Base-by-base conservation (phyloP, 2,329 filamentous ascomycete genomes). In the Aureobasidium melanogenum region DNA sequence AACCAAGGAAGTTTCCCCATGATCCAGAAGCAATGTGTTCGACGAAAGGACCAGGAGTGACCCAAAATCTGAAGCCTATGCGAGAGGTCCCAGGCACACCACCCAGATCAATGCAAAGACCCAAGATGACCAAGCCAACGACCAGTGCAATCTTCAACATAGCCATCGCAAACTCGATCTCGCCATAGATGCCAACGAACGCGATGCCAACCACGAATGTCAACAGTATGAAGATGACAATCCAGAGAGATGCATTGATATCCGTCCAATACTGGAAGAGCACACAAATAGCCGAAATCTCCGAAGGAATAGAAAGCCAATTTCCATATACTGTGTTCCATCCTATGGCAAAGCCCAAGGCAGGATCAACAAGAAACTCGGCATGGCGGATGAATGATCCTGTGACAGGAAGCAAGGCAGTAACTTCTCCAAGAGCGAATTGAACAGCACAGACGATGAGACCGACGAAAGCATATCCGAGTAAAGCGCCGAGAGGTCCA, bases 301-400 rank as follows among this genome's bases (percentile, higher is more conserved):
- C 69, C 8, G 69, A 64, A 15, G 73, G 73, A 14, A 74, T 67
- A n/a, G 65, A 67, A 14, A 59, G 43, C 22, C 10, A 30, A 0
- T 39, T 41, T 6, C 56, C 44, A 15, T 50, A 48, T 1, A 48
- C 34, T 0, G 43, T 28, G 14, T 60, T 61, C 15, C 22, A 92
- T 41, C 88, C 88, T 15, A 92, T 80, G 60, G 88, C 83, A 71
- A 94, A 94, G 57, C 89, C 89, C 28, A 94, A 81, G 62, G 88
- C 88, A 58, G 88, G 88, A 68, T 94, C 88, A 69, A 86, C 88
- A 76, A 91, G 94, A 52, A 89, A 82, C 63, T 85, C 82, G 19
- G 89, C 88, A 70, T 92, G 93, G 68, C 88, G 88, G 64, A 88
- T 88, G 74, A 94, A 94, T 67, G 89, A 89, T 70, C 87, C 84